phyloP scores from a whole-genome alignment of 345 rosid species.

The Streptanthus diversifolius region DNA sequence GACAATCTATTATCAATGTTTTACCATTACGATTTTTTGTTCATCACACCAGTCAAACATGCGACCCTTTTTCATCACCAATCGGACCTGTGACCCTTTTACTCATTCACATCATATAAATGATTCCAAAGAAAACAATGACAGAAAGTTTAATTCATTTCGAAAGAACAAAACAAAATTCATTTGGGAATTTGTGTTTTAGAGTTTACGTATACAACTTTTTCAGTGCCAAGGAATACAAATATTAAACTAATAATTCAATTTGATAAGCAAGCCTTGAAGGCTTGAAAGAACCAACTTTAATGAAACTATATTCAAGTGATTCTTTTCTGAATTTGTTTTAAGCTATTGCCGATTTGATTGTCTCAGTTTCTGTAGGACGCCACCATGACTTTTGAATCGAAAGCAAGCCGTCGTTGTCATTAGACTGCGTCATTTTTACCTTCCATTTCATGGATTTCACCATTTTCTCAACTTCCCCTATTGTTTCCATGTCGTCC shows the following conservation, averaged over 20 bases:
- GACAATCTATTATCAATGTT: not conserved
- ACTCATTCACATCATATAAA: not conserved
- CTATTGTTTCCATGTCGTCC: slow-evolving; percentile 54
- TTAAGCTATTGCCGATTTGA: slow-evolving; percentile 54
- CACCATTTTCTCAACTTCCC: slow-evolving; percentile 55
- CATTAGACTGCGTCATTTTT: slow-evolving; percentile 49
- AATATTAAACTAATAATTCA: not conserved
- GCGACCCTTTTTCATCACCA: not conserved
- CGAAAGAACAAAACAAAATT: not conserved
- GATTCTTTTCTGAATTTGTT: not conserved
- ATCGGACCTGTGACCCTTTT: not conserved
- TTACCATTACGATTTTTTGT: not conserved
- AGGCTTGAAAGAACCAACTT: not conserved
- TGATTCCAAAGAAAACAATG: not conserved
- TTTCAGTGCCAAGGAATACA: not conserved
- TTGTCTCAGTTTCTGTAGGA: slow-evolving; percentile 51
- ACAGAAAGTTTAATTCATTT: not conserved
- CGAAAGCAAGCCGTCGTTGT: slow-evolving; percentile 52
- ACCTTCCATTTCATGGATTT: slow-evolving; percentile 69
- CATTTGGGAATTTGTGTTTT: not conserved
- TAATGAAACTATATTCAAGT: slow-evolving; percentile 14
- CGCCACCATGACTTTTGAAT: slow-evolving; percentile 75
- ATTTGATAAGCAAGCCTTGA: slow-evolving; percentile 10
- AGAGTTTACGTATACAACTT: not conserved
- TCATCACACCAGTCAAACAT: not conserved